Conservation (phyloP, 192 early-diverging fungal genomes). For the Podochytrium sp. region DNA sequence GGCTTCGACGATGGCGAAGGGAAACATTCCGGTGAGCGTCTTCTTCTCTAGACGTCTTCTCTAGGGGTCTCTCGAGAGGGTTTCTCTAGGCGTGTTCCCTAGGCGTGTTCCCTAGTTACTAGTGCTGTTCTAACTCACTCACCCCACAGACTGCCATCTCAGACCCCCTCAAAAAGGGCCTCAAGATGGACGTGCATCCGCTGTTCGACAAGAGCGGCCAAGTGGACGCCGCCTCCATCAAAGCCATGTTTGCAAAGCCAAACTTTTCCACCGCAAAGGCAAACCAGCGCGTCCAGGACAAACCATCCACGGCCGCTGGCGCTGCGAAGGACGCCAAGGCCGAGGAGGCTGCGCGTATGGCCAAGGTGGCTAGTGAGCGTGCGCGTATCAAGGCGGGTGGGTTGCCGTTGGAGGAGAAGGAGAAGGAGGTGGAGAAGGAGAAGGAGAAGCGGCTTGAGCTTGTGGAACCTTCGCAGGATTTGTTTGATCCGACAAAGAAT, state of each 20-base stretch:
- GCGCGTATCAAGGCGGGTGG: neutral
- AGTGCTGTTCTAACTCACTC: neutral
- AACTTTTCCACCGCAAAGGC: slow-evolving; percentile 68
- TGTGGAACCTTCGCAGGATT: slow-evolving; percentile 49
- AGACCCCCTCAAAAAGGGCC: slow-evolving; percentile 33
- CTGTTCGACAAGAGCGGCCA: slow-evolving; percentile 36
- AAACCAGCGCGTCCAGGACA: slow-evolving; percentile 72
- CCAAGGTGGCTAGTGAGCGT: neutral
- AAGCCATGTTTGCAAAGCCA: slow-evolving; percentile 61
- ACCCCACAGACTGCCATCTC: slow-evolving; percentile 23
- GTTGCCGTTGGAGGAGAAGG: neutral
- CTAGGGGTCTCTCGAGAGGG: neutral
- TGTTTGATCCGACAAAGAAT: slow-evolving; percentile 76
- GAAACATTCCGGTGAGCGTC: slow-evolving; percentile 5
- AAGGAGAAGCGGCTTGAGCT: slow-evolving; percentile 57
- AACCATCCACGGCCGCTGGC: neutral
- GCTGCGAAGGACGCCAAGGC: slow-evolving; percentile 38
- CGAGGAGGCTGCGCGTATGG: neutral
- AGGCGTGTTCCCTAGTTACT: neutral
- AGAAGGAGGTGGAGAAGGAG: slow-evolving; percentile 40
- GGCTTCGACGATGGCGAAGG: neutral
- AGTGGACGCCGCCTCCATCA: slow-evolving; percentile 52
- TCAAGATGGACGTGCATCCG: slow-evolving; percentile 50
- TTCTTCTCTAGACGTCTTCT: too few relatives aligned
- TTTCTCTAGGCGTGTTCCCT: neutral